These are phyloP conservation scores for Lachnellula willkommii DNA, from an alignment of 2,329 filamentous ascomycete species.

Conservation along the genomic window DNA sequence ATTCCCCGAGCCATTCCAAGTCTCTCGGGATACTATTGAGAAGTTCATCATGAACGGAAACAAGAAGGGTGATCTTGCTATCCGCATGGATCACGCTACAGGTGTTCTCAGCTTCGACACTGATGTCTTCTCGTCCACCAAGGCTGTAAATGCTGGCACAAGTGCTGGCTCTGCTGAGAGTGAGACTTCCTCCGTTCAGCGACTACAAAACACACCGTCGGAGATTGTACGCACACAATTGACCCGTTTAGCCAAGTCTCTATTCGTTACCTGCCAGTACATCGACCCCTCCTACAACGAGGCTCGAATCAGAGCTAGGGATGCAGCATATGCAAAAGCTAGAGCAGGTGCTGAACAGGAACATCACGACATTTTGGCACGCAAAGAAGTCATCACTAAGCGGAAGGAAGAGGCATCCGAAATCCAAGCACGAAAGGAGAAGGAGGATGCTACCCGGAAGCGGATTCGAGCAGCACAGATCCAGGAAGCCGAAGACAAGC, in stretches of 20 bases:
- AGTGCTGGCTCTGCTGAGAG: slow-evolving; percentile 80
- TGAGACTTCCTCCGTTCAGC: slow-evolving; percentile 80
- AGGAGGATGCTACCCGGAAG: slow-evolving; percentile 86
- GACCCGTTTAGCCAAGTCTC: slow-evolving; percentile 80
- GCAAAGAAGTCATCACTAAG: slow-evolving; percentile 89
- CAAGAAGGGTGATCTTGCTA: slow-evolving; percentile 97
- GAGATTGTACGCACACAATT: slow-evolving; percentile 97
- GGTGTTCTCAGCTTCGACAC: slow-evolving; percentile 96
- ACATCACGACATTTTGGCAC: slow-evolving; percentile 75
- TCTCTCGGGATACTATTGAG: slow-evolving; percentile 84
- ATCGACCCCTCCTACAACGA: slow-evolving; percentile 88
- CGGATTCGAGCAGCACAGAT: slow-evolving; percentile 80
- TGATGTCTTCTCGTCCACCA: slow-evolving; percentile 95
- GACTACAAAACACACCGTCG: slow-evolving; percentile 93
- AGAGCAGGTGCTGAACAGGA: slow-evolving; percentile 88
- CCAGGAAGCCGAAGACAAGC: slow-evolving; percentile 82
- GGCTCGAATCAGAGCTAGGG: slow-evolving; percentile 70
- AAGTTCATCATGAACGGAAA: slow-evolving; percentile 99
- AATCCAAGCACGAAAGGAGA: slow-evolving; percentile 79
- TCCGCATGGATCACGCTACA: slow-evolving; percentile 92
- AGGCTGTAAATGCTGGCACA: slow-evolving; percentile 81
- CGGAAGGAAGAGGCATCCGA: slow-evolving; percentile 95
- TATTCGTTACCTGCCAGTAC: slow-evolving; percentile 93
- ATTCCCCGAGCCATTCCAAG: slow-evolving; percentile 95
- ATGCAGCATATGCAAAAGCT: slow-evolving; percentile 74